phyloP scores from a whole-genome alignment of 2,329 filamentous ascomycete genomes.

The Gaeumannomyces sp. region DNA sequence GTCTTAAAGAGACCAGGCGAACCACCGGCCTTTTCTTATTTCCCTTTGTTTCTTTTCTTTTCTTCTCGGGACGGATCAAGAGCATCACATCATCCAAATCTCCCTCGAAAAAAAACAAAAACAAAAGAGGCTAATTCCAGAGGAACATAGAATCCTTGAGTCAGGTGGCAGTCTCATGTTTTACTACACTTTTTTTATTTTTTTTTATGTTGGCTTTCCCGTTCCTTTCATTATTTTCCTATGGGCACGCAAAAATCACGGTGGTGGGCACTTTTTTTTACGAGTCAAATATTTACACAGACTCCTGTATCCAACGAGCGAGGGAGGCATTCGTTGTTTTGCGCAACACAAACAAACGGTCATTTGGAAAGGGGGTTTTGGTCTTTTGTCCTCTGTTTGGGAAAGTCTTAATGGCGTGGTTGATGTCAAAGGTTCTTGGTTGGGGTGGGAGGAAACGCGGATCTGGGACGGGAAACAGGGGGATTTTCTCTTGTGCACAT shows the following conservation, averaged over 20 bases:
- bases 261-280: not conserved
- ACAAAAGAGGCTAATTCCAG: not conserved
- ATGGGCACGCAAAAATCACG: not conserved
- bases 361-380: too few species aligned
- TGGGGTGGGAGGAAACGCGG: too few species aligned
- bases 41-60: not conserved
- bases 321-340: not conserved
- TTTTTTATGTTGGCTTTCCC: not conserved
- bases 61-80: not conserved
- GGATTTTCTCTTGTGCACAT: not conserved
- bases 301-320: not conserved
- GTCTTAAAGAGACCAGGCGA: too few species aligned
- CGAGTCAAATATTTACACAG: not conserved
- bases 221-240: not conserved
- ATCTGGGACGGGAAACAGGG: too few species aligned
- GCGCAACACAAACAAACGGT: not conserved
- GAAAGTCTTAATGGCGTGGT: not conserved
- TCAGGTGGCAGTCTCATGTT: slow-evolving; percentile 1
- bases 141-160: not conserved
- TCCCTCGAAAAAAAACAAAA: not conserved
- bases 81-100: not conserved
- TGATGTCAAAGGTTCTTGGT: not conserved
- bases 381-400: not conserved
- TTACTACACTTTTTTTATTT: not conserved
- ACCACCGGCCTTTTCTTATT: not conserved